Evolutionary conservation across 306 rosid species (phyloP), one percentile per base, ranked within the genome.

Genomic region (Cucurbita pepo): DNA sequence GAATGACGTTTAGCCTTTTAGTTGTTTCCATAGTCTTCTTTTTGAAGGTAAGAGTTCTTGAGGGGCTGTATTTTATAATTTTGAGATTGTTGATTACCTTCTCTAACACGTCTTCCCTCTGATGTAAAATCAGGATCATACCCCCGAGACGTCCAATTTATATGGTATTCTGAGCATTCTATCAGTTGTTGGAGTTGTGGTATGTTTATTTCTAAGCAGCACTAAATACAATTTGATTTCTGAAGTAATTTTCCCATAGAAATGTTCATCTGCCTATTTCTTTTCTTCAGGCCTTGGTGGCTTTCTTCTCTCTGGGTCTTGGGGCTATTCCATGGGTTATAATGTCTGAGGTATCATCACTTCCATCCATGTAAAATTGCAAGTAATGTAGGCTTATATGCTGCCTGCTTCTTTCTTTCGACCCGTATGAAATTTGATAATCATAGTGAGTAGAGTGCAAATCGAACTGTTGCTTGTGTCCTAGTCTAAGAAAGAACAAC

Each of bases 321-420:
- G 97, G 97, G 75, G 88, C 97, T 53, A 87, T 91, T 82, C 97
- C 97, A 22, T 91, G 97, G 97, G 62, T 91, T 66, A 91, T 91
- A 80, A 91, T 91, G 97, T 84, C 97, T 48, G 96, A 91, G 97
- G 97, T 88, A 81, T 69, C 76, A 16, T 57, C 53, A 10, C 16
- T 74, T 1, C 7, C 15, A 51, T 52, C 6, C 58, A 50, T 50
- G 6, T 50, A 11, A 30, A 30, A 30, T 30, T 30, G 34, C 34
- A 3, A 30, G 34, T 30, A 30, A 30, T 30, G 34, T 30, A 30
- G 34, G 15, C 34, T n/a, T 37, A 13, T 36, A 34, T 37, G 69
- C 21, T 38, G 8, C 69, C 3, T 37, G 69, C 21, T 16, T n/a
- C 69, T 7, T 61, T 40, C 19, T 37, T 16, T 15, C 43, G 25